Base-by-base conservation (phyloP, 2,329 filamentous ascomycete genomes). In the Pseudogymnoascus sp. region DNA sequence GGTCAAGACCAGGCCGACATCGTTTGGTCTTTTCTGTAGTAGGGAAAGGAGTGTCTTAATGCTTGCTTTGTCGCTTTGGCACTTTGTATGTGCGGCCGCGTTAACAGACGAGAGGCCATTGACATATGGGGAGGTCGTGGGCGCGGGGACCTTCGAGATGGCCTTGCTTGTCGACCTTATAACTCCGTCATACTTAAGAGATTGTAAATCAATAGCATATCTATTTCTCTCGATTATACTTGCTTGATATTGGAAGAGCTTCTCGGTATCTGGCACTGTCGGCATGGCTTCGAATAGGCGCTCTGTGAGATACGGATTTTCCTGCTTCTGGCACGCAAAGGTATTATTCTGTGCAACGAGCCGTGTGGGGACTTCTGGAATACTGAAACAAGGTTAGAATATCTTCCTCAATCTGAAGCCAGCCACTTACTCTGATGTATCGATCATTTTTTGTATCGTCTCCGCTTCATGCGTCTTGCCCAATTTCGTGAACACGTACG, bases 1-100 rank as follows among this genome's bases (percentile, higher is more conserved):
- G 8, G 90, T 92, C 40, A 97, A 79, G 23, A 90, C 77, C 2
- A 97, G 80, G 1, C 93, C 93, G 21, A 96, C 79, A 72, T 97
- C 91, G 65, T 85, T 84, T 0, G 92, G 90, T 31, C 90, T 82
- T 71, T 86, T 88, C 69, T 91, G 87, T 5, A 93, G 78, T 11
- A 93, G 75, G 1, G 84, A 83, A 3, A 90, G 76, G 25, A 96
- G 84, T 37, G 84, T 80, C 72, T 88, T 90, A 36, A 96, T 76
- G 4, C 88, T 86, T 53, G 85, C 81, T 69, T 88, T 88, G 49
- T 86, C 88, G 8, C 81, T 81, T 67, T 81, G 76, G 37, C 85
- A 83, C 56, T 86, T 81, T 6, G 88, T 84, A 68, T 88, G 83
- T 11, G 91, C 91, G 38, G 92, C 91, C 11, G 91, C 91, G 69